A percentile compares a stretch with the other conserved stretches of the same genome.
Evolutionary conservation across 2,329 filamentous ascomycete species (phyloP).

Genomic region (Albophoma yamanashiensis): DNA sequence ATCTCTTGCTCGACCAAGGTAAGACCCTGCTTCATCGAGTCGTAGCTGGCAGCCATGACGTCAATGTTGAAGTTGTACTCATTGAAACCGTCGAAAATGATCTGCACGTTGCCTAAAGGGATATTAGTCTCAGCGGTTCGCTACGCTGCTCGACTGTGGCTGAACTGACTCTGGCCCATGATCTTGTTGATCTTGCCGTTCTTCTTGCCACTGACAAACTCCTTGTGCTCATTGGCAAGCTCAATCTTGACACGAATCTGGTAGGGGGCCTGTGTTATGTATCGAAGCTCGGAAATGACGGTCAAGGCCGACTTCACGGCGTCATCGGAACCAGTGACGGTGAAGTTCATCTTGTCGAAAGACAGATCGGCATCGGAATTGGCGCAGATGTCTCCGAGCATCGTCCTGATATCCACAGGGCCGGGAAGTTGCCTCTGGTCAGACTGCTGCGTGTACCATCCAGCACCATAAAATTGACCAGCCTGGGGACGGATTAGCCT

Average conservation of each 20-base stretch:
- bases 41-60: conserved; percentile 83
- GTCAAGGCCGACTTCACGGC: conserved; percentile 91
- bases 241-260: conserved; percentile 98
- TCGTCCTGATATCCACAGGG: conserved; percentile 70
- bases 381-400: conserved; percentile 91
- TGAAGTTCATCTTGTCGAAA: conserved; percentile 90
- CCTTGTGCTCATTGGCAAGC: conserved; percentile 97
- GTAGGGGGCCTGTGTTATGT: conserved; percentile 77
- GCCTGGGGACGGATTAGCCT: conserved; percentile 43
- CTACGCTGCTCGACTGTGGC: background rate
- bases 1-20: conserved; percentile 96
- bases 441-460: conserved; percentile 83
- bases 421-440: conserved; percentile 52
- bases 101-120: conserved; percentile 75
- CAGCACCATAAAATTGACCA: conserved; percentile 94
- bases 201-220: conserved; percentile 98
- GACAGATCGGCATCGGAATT: conserved; percentile 92
- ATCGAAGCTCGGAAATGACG: conserved; percentile 85
- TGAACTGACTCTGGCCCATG: conserved; percentile 76
- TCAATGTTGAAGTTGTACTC: conserved; percentile 99
- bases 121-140: background rate
- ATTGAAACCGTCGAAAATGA: conserved; percentile 98
- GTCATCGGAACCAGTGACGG: conserved; percentile 91
- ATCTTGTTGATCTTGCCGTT: conserved; percentile 99
- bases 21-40: conserved; percentile 86